Base-by-base conservation (phyloP, 805 yeast genomes). In the Sugiyamaella chiloensis region DNA sequence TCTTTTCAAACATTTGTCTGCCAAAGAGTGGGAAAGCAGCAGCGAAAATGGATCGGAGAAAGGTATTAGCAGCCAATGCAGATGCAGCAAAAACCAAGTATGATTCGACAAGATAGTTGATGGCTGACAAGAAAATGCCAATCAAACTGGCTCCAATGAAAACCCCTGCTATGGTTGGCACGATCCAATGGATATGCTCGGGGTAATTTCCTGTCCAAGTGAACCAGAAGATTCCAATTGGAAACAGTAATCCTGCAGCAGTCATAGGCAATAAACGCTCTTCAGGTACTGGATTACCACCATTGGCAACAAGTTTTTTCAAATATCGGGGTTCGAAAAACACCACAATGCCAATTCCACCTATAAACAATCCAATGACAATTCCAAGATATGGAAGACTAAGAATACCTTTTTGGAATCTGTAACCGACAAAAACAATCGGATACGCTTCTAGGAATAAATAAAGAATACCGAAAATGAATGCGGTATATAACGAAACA, bases 131-230 rank as follows among this genome's bases (percentile, higher is more conserved):
- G 71, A 86, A 87, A 49, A 86, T 79, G 39, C 80, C 72, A 54
- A 84, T 69, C 51, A 85, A 68, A 24, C 91, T 93, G 53, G 74
- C 79, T 12, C 90, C 90, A 31, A 79, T 75, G 61, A 82, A 74
- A 3, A 76, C 51, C 53, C 87, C 85, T 30, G 86, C 80, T 24
- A 80, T 66, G 4, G 85, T 76, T 35, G 95, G 93, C 19, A 78
- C 86, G 59, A 80, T 81, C 91, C 93, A 89, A 62, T 84, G 96
- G 37, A 87, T 79, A 40, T 66, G 66, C 34, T 81, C 64, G 42
- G 78, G 82, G 65, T 82, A 89, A 55, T 80, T 76, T 62, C 96
- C 96, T 11, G 89, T 72, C 96, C 96, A 89, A 49, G 86, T 79
- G 65, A 89, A 74, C 96, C 96, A 86, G 61, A 89, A 74, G 55